Evolutionary conservation across 1,284 basidiomycete genomes (phyloP), one percentile per base, ranked within the genome.

Genomic region (Cutaneotrichosporon cyanovorans): DNA sequence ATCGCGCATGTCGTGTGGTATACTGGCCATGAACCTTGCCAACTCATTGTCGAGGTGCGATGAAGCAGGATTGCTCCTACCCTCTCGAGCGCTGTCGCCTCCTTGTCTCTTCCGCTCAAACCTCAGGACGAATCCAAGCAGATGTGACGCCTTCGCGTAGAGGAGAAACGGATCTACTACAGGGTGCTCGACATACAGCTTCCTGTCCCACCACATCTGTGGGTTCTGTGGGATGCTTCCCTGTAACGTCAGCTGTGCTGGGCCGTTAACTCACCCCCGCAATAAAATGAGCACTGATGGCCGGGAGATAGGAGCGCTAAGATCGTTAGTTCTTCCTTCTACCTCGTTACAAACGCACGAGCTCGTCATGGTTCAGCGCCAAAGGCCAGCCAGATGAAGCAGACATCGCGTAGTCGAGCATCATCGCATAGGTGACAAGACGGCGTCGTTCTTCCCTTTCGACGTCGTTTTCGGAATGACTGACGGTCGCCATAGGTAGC

Each of bases 391-490:
- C 63, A 0, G 65, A 58, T 16, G 55, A 51, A 10, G 55, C 49
- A n/a, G 61, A 52, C 9, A 42, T 43, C 7, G 47, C 42, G 2
- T 47, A 34, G 34, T 68, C 63, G 21, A 48, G 49, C 2, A 15
- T 43, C 35, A 62, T 22, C 18, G 58, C 44, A 21, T 55, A 53
- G 37, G 57, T 60, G 40, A 62, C 52, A 22, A 62, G 40, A 0
- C 51, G 47, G 16, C 60, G 37, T 11, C 66, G 42, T 42, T 68
- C 68, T 40, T 68, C 64, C 11, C 61, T 43, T 14, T 70, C 66
- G 23, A 56, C 51, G 33, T 62, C 60, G 6, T 56, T 46, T 16
- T 46, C 45, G 5, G 62, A 53, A 14, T 47, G 51, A 1, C 53
- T 40, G 12, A 69, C 36, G 23, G 62, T 46, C 1, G 59, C 40